Conservation (phyloP, 768 basidiomycete genomes). For the Lentinula boryana region DNA sequence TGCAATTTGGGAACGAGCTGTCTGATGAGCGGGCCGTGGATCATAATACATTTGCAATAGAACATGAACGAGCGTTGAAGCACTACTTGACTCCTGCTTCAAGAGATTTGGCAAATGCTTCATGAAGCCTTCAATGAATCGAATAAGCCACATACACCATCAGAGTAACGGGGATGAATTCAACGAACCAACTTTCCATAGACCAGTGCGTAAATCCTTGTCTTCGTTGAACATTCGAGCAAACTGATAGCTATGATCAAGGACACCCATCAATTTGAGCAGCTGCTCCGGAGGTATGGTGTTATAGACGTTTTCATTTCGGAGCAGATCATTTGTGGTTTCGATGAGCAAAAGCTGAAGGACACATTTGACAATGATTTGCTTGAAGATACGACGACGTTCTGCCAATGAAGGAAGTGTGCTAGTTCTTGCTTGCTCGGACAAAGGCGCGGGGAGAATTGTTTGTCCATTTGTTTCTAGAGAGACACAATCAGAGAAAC, state of each 20-base stretch:
- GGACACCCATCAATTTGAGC: slow-evolving; percentile 87
- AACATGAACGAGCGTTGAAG: slow-evolving; percentile 89
- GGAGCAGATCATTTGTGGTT: slow-evolving; percentile 91
- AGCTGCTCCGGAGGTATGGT: slow-evolving; percentile 94
- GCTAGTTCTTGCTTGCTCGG: slow-evolving; percentile 48
- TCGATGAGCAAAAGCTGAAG: slow-evolving; percentile 94
- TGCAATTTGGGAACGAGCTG: slow-evolving; percentile 73
- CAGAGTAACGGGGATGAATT: neutral
- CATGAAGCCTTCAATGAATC: slow-evolving; percentile 85
- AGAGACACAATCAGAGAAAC: neutral
- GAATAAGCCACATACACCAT: neutral
- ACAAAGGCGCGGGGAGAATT: slow-evolving; percentile 84
- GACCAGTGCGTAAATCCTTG: slow-evolving; percentile 90
- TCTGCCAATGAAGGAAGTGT: slow-evolving; percentile 54
- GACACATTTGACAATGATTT: slow-evolving; percentile 99
- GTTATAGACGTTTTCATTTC: slow-evolving; percentile 85
- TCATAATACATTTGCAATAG: slow-evolving; percentile 94
- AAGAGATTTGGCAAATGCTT: slow-evolving; percentile 96
- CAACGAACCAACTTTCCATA: slow-evolving; percentile 98
- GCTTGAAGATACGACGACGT: slow-evolving; percentile 87
- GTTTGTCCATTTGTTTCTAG: slow-evolving; percentile 60
- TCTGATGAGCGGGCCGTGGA: slow-evolving; percentile 79
- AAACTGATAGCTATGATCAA: slow-evolving; percentile 97
- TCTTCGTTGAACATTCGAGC: slow-evolving; percentile 97
- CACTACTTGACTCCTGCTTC: slow-evolving; percentile 97